Evolutionary conservation across 371 early-diverging fungal genomes (phyloP).

Genomic region (Coemansia linderi): DNA sequence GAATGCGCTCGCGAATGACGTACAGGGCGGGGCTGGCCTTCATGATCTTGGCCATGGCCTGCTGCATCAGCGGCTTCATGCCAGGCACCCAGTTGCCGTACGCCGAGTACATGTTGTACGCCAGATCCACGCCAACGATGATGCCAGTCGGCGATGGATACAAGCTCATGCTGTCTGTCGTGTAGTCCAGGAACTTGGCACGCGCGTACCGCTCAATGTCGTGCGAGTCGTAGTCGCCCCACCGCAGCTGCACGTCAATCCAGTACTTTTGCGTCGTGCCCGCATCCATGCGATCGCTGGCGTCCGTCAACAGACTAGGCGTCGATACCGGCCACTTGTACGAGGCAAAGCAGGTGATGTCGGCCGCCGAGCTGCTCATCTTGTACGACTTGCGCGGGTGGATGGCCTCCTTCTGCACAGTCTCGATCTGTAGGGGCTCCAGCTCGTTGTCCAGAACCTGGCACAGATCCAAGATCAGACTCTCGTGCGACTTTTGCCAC

Average conservation of each 20-base stretch:
- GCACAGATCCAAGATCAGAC: conserved; percentile 89
- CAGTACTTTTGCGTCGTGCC: conserved; percentile 96
- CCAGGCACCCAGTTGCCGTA: conserved; percentile 98
- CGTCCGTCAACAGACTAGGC: conserved; percentile 82
- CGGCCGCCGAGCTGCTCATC: conserved; percentile 89
- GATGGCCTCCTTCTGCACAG: conserved; percentile 98
- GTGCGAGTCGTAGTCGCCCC: conserved; percentile 99
- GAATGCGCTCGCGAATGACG: conserved; percentile 97
- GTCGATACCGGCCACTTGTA: conserved; percentile 97
- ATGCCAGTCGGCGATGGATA: conserved; percentile 97
- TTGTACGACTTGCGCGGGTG: conserved; percentile 99
- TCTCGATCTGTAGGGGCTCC: conserved; percentile 96
- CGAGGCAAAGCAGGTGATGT: conserved; percentile 93
- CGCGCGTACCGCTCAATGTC: conserved; percentile 98
- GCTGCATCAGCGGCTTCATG: conserved; percentile 95
- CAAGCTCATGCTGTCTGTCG: conserved; percentile 96
- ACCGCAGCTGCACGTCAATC: conserved; percentile 97
- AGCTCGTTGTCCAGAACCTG: conserved; percentile 98
- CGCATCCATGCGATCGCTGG: conserved; percentile 89
- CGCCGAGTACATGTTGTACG: conserved; percentile 90
- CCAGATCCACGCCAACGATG: conserved; percentile 96
- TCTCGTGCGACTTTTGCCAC: conserved; percentile 99
- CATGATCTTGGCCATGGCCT: conserved; percentile 97
- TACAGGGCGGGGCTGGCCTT: conserved; percentile 97
- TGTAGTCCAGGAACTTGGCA: conserved; percentile 97